Evolutionary conservation across 2,329 filamentous ascomycete species (phyloP), one percentile per base, ranked within the genome.

Genomic region (Rhynchosporium secalis): DNA sequence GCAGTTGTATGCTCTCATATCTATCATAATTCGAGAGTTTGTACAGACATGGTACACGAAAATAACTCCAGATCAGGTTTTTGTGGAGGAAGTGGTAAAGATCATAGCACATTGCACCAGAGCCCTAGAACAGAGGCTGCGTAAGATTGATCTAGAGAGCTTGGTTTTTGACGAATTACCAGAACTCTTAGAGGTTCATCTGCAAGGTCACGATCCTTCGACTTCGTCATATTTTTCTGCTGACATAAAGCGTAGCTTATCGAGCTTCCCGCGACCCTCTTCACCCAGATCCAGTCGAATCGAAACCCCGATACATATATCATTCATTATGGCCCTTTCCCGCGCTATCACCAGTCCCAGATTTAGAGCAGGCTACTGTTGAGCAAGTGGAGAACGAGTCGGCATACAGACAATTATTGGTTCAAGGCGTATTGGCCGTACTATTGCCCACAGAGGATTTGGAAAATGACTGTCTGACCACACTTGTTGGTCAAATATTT

Each of bases 381-480:
- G 79, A 84, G 61, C 92, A 96, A 77, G 79, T 80, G 62, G 84
- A 89, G 65, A 94, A 92, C 71, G 95, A 98, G 78, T 82, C 83
- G 31, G 81, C 86, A 51, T 98, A 97, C 80, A 89, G 94, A 69
- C 91, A 96, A 73, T 80, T 98, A 61, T 81, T 98, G n/a, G 88
- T 93, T 15, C 87, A 93, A 72, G 91, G 89, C 36, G 82, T 92
- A 43, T 79, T 99, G 65, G 88, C 91, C 29, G 81, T 96, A 58
- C 83, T 99, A 15, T 82, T 99, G 26, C 95, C 95, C 9, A 95
- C 92, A 15, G 94, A 98, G 72, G 94, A 98, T 74, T 80, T 98
- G 45, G 87, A 94, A 72, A 98, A 96, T 74, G 86, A 86, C 59
- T 96, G 91, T 74, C 80, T 98, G 71, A 89, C 90, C 61, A 84